Percentiles rank a stretch among this genome's conserved stretches.
Conservation (phyloP, 768 basidiomycete genomes). For the Hericium erinaceus region DNA sequence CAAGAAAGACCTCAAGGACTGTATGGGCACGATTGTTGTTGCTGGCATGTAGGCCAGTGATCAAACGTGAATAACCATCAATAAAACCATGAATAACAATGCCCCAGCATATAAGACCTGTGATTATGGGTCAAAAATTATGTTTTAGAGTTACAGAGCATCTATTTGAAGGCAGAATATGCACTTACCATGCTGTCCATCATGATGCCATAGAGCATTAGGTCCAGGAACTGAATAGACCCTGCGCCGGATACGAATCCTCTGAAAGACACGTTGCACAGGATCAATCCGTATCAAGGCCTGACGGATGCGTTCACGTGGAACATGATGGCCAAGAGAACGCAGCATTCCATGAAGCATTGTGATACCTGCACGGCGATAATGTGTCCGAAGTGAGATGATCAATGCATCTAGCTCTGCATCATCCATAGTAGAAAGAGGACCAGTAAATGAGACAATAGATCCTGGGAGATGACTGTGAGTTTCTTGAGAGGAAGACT, state of each 20-base stretch:
- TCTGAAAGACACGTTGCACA: constrained; percentile 9
- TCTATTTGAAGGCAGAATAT: background rate
- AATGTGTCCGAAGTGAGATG: background rate
- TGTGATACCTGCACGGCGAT: constrained; percentile 7
- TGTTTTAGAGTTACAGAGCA: background rate
- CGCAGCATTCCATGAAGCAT: constrained; percentile 14
- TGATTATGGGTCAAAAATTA: background rate
- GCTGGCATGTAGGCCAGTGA: constrained; percentile 7
- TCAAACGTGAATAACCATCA: constrained; percentile 17
- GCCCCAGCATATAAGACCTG: constrained; percentile 15
- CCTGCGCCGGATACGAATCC: constrained; percentile 7
- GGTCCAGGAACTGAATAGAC: constrained; percentile 17
- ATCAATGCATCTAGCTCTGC: constrained; percentile 10
- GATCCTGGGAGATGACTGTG: background rate
- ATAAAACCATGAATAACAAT: constrained; percentile 17
- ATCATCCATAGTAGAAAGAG: constrained; percentile 5
- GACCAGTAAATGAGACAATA: constrained; percentile 7
- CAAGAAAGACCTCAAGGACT: constrained; percentile 13
- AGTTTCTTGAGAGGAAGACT: too few species aligned
- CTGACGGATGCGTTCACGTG: background rate
- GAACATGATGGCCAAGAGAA: constrained; percentile 1
- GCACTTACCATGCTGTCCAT: constrained; percentile 20
- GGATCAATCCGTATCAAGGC: constrained; percentile 9
- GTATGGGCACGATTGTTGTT: constrained; percentile 15
- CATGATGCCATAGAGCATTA: constrained; percentile 21